Base-by-base conservation (phyloP, 179 eudicot genomes). In the Nepenthes alata region DNA sequence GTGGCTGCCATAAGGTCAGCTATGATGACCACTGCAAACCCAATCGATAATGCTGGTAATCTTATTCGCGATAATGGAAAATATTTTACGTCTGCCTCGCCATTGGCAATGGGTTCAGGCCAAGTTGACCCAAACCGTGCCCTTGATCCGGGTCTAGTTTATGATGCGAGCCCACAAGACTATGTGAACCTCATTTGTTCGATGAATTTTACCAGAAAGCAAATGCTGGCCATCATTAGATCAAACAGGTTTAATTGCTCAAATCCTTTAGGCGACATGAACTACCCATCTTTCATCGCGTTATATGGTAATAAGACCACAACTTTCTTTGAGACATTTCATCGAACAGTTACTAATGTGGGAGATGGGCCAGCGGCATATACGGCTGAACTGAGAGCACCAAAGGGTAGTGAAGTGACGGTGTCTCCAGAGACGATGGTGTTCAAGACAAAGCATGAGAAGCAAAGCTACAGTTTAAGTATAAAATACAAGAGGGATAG, bases 1-100 rank as follows among this genome's bases (percentile, higher is more conserved):
- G 83, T 88, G 0, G 85, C 87, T 0, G 81, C 86, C 37, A 85
- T 85, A 3, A 70, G 76, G 45, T 87, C 95, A 0, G 95, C 95
- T 6, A 77, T 87, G 78, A 81, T 87, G 79, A 87, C 95, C 11
- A 82, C 95, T 0, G 83, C 91, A 1, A 70, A 72, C 68, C 77
- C 77, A n/a, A 54, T 69, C 8, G 95, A 85, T 64, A 82, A 78
- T 50, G 78, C 81, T 0, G 15, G 59, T 6, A 53, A 53, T 2
- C 75, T 47, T 39, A 81, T 84, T 53, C 58, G 48, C 55, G 93
- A 81, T 57, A 68, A 52, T 0, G 86, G 75, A 7, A 35, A 6
- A 0, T 35, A 37, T 5, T 55, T 35, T 2, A 5, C 37, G 8
- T 47, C 59, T 2, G 87, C 91, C 11, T 65, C 81, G 0, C 87